Base-by-base conservation (phyloP, 768 basidiomycete genomes). In the Sporobolomyces phaffii region DNA sequence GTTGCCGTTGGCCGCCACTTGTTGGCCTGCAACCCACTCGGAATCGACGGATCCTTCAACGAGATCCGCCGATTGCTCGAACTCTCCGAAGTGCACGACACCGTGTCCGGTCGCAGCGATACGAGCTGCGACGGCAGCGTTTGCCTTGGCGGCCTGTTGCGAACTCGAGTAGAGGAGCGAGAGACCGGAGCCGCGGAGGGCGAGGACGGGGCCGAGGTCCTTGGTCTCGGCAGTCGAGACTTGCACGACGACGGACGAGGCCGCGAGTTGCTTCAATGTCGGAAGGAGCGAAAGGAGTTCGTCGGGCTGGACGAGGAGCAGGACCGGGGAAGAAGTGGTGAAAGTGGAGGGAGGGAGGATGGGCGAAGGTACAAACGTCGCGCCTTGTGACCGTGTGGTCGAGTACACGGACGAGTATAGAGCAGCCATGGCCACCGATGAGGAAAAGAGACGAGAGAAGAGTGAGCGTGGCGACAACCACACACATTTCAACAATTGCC, bases 111-210 rank as follows among this genome's bases (percentile, higher is more conserved):
- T 77, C 41, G 82, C 82, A 0, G 94, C 90, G 54, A 97, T 79
- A 47, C 86, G 84, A 56, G 89, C 86, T 18, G 91, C 90, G 22
- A 98, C 83, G 40, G 97, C 79, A 28, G 91, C 88, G 77, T 97
- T 87, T 75, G 93, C 90, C 73, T 94, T 88, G 5, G 91, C 90
- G 75, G 91, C 83, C 76, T 91, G 88, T 5, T 84, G 77, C 1
- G 83, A 84, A 40, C 84, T 82, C 9, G 91, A 93, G 73, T 93
- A 81, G 54, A 98, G 73, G 75, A 91, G 86, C 78, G 86, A 89
- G 33, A 89, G 88, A 8, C 90, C 84, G 24, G 85, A 82, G n/a
- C 87, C 84, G 44, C 87, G 86, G 63, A 94, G 85, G 17, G 87
- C 80, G 45, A 93, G 82, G 44, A 85, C 84, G 69, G 88, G 85